Percentiles rank a stretch among this genome's conserved stretches.
These are phyloP conservation scores for Phytophthora cajani DNA, from an alignment of 352 stramenopile species.

Conservation along the genomic window DNA sequence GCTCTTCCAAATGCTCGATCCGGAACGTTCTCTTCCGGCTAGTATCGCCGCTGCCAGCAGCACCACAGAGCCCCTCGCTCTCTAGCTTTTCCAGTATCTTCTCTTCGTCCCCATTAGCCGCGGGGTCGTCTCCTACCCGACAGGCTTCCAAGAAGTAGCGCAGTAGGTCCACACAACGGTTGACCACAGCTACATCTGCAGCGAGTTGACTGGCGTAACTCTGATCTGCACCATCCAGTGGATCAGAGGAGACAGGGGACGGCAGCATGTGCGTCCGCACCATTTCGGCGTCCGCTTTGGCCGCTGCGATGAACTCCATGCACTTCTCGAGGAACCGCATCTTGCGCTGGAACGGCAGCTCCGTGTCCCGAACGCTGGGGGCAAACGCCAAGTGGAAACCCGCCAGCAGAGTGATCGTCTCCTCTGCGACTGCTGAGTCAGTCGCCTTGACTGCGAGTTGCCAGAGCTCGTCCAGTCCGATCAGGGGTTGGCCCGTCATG, in stretches of 20 bases:
- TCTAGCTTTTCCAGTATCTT: conserved; percentile 12
- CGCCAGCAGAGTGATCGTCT: conserved; percentile 65
- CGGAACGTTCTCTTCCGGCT: conserved; percentile 16
- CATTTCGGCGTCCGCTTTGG: conserved; percentile 35
- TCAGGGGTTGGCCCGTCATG: conserved; percentile 43
- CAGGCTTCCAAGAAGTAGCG: conserved; percentile 74
- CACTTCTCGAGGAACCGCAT: conserved; percentile 68
- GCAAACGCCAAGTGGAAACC: conserved; percentile 66
- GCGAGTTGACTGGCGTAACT: conserved; percentile 4
- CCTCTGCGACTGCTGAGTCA: conserved; percentile 60
- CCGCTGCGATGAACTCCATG: conserved; percentile 47
- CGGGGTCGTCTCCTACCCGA: conserved; percentile 21
- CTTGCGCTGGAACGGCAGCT: conserved; percentile 42
- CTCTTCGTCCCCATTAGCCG: conserved; percentile 14
- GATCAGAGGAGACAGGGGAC: neutral
- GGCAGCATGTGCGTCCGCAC: neutral
- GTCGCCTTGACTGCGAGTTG: conserved; percentile 52
- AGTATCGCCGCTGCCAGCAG: neutral
- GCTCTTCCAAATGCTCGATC: conserved; percentile 67
- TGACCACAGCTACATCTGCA: conserved; percentile 34
- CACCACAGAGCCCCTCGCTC: neutral
- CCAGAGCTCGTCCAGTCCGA: conserved; percentile 68
- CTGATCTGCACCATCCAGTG: neutral
- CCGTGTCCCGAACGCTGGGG: conserved; percentile 34
- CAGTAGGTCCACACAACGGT: conserved; percentile 73